Percentiles rank a stretch among this genome's conserved stretches.
phyloP scores from a whole-genome alignment of 352 stramenopile species.

The Hyaloperonospora brassicae region DNA sequence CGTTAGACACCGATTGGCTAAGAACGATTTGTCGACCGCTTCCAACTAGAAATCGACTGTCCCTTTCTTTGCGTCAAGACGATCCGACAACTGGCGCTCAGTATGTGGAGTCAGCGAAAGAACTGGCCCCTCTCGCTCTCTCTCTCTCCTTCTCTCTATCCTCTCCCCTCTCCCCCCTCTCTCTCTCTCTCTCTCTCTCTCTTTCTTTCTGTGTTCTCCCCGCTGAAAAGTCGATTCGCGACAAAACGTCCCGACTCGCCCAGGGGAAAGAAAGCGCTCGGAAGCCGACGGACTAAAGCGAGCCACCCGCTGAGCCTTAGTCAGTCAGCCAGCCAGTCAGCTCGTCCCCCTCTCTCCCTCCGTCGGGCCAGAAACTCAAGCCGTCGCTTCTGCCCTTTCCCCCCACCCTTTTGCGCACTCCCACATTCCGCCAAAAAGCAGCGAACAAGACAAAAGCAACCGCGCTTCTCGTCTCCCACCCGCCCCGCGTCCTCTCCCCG shows the following conservation, averaged over 20 bases:
- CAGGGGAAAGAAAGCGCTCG: conserved; percentile 17
- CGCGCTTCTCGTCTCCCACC: neutral
- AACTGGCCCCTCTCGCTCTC: conserved; percentile 23
- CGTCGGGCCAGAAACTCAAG: conserved; percentile 7
- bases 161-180: conserved; percentile 19
- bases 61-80: conserved; percentile 9
- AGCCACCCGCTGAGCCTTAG: neutral
- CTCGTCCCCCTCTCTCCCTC: neutral
- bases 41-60: conserved; percentile 1
- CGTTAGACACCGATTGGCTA: conserved; percentile 5
- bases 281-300: neutral
- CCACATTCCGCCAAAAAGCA: neutral
- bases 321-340: neutral
- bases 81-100: conserved; percentile 15
- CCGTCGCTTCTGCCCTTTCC: too few species aligned
- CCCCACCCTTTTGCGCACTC: too few species aligned
- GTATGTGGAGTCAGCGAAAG: conserved; percentile 17
- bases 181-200: neutral
- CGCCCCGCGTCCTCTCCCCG: neutral
- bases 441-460: neutral
- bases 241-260: conserved; percentile 23
- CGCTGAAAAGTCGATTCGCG: conserved; percentile 24
- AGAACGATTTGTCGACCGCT: conserved; percentile 13
- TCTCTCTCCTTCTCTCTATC: conserved; percentile 13
- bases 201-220: conserved; percentile 13